phyloP scores from a whole-genome alignment of 495 filamentous ascomycete genomes.

The Hyphodiscus hymeniophilus region DNA sequence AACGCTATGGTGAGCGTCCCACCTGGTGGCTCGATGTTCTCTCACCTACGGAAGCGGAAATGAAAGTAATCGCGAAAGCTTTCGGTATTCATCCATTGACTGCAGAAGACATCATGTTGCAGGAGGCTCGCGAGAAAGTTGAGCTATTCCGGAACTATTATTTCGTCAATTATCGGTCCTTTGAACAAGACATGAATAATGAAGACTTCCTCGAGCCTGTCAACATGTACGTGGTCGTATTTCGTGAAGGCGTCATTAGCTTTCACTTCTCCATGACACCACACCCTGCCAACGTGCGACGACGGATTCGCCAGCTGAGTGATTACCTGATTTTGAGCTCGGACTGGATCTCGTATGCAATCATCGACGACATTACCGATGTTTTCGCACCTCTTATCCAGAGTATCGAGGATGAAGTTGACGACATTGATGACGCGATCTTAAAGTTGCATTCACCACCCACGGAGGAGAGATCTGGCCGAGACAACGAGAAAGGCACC shows the following conservation, averaged over 20 bases:
- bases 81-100: slow-evolving; percentile 95
- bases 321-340: slow-evolving; percentile 90
- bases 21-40: slow-evolving; percentile 94
- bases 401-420: slow-evolving; percentile 79
- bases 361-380: slow-evolving; percentile 98
- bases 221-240: slow-evolving; percentile 96
- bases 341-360: slow-evolving; percentile 96
- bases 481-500: slow-evolving; percentile 35
- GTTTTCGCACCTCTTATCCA: slow-evolving; percentile 88
- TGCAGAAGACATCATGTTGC: slow-evolving; percentile 92
- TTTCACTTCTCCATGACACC: slow-evolving; percentile 94
- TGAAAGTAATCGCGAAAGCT: slow-evolving; percentile 82
- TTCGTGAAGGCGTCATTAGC: slow-evolving; percentile 87
- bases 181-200: slow-evolving; percentile 84
- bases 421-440: slow-evolving; percentile 80
- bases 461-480: slow-evolving; percentile 26
- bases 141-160: slow-evolving; percentile 97
- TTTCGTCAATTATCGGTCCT: slow-evolving; percentile 94
- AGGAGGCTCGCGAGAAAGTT: slow-evolving; percentile 95
- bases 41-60: slow-evolving; percentile 83
- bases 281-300: slow-evolving; percentile 89
- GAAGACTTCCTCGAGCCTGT: slow-evolving; percentile 89
- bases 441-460: slow-evolving; percentile 59
- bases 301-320: slow-evolving; percentile 84
- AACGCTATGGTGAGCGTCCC: slow-evolving; percentile 77